Conservation (phyloP, 2,329 filamentous ascomycete genomes). For the Lecanicillium sp. region DNA sequence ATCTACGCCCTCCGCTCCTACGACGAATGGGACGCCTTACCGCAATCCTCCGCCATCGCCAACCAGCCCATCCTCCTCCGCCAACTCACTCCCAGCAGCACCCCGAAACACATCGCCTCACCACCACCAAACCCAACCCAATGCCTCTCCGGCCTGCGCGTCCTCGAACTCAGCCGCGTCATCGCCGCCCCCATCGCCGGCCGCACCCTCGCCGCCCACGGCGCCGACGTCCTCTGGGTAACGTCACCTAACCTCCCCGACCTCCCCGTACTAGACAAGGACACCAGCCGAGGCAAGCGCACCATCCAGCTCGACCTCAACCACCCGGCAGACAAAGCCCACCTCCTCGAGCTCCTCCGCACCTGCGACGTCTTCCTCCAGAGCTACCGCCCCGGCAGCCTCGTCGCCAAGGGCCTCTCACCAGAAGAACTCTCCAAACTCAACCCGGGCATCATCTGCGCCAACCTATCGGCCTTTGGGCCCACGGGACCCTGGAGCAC, state of each 20-base stretch:
- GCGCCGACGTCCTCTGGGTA: slow-evolving; percentile 63
- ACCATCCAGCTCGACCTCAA: slow-evolving; percentile 54
- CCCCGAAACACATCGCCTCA: background rate
- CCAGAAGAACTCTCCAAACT: slow-evolving; percentile 25
- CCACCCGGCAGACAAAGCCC: slow-evolving; percentile 34
- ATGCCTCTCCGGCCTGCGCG: slow-evolving; percentile 52
- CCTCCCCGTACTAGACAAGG: slow-evolving; percentile 58
- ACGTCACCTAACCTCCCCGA: slow-evolving; percentile 57
- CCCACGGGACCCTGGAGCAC: slow-evolving; percentile 30
- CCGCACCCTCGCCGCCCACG: slow-evolving; percentile 60
- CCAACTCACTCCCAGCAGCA: slow-evolving; percentile 18
- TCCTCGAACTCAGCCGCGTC: slow-evolving; percentile 64
- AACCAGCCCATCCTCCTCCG: slow-evolving; percentile 38
- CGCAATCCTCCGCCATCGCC: slow-evolving; percentile 35
- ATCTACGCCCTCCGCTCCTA: slow-evolving; percentile 43
- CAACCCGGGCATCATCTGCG: slow-evolving; percentile 39
- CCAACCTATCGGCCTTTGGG: slow-evolving; percentile 46
- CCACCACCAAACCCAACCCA: slow-evolving; percentile 9
- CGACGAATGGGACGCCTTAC: slow-evolving; percentile 40
- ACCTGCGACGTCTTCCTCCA: slow-evolving; percentile 57
- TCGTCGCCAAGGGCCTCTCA: slow-evolving; percentile 34
- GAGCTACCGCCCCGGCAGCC: slow-evolving; percentile 56
- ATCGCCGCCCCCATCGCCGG: slow-evolving; percentile 65
- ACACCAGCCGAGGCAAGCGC: slow-evolving; percentile 61
- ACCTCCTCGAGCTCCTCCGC: slow-evolving; percentile 47